Conservation (phyloP, 2,329 filamentous ascomycete genomes). For the Arthroderma sp. region DNA sequence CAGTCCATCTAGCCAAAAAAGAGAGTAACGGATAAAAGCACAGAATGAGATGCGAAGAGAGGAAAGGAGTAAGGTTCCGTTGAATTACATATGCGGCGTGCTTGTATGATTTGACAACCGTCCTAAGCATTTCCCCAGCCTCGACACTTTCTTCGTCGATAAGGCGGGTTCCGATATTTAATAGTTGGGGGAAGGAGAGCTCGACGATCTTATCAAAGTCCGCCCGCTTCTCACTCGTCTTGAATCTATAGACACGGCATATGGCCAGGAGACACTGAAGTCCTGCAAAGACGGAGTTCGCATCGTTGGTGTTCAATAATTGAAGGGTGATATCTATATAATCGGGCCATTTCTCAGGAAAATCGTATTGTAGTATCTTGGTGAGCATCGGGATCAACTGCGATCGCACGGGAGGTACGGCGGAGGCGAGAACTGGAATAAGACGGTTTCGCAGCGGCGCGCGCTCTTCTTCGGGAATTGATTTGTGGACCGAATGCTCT, state of each 20-base stretch:
- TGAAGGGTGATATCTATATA: constrained; percentile 89
- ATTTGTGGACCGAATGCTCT: constrained; percentile 56
- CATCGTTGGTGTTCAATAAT: constrained; percentile 74
- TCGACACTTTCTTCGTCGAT: constrained; percentile 86
- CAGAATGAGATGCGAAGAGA: too few species aligned
- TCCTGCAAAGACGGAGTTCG: constrained; percentile 77
- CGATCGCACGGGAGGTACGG: constrained; percentile 68
- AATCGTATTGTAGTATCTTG: constrained; percentile 92
- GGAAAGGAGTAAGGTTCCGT: constrained; percentile 12
- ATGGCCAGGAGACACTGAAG: constrained; percentile 89
- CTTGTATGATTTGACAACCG: constrained; percentile 93
- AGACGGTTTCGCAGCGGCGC: constrained; percentile 72
- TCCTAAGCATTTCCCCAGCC: constrained; percentile 90
- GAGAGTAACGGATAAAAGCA: background rate
- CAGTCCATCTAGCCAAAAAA: background rate
- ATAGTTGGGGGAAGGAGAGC: constrained; percentile 73
- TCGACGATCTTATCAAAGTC: constrained; percentile 94
- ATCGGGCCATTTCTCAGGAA: constrained; percentile 82
- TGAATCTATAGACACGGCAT: constrained; percentile 91
- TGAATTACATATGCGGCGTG: constrained; percentile 82
- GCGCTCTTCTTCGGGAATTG: constrained; percentile 84
- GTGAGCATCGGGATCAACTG: constrained; percentile 91
- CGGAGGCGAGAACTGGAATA: constrained; percentile 73
- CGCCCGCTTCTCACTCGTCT: constrained; percentile 63
- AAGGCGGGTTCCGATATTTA: constrained; percentile 76